Evolutionary conservation across 805 yeast species (phyloP), one percentile per base, ranked within the genome.

Genomic region (Wickerhamiella vanderwaltii): DNA sequence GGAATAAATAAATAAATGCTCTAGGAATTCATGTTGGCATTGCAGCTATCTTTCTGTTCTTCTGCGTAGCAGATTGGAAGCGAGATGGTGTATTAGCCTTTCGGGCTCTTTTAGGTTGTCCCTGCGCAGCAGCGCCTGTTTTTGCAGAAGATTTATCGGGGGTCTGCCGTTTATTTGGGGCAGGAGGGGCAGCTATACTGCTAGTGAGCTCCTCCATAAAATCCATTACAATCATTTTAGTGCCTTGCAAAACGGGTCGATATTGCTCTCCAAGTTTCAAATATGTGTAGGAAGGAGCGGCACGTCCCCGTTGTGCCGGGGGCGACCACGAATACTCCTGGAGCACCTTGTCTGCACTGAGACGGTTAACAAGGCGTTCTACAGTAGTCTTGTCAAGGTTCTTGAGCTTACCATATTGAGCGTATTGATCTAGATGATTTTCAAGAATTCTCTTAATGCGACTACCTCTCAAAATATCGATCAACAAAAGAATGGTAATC

Each of bases 381-480:
- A 83, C 68, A 26, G 79, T 84, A 2, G 75, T 71, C 47, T 76
- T 76, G n/a, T 73, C 72, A 49, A 78, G 55, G 6, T 61, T 65
- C 50, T 69, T 73, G 4, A 95, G 95, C 20, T 62, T 61, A 1
- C 95, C 95, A 55, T 81, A 86, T 34, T 61, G 70, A n/a, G 69
- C 68, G 33, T 68, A 66, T 15, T 51, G 51, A 51, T 79, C 75
- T 52, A 79, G 83, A 0, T 86, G 84, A 34, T 73, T 65, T 25
- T 65, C 68, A 9, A 71, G 64, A 44, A 85, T 72, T 52, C 76
- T 79, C n/a, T 69, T 67, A 44, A 65, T 62, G 48, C 68, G 73
- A 0, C 85, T 72, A 0, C 96, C 95, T 51, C 78, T 73, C 58
- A 77, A 78, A 4, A 85, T 68, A 58, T 87, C 96, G 49, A 84